A percentile compares a stretch with the other conserved stretches of the same genome.
These are phyloP conservation scores for Aureobasidium leucospermi DNA, from an alignment of 2,329 filamentous ascomycete genomes.

Conservation along the genomic window DNA sequence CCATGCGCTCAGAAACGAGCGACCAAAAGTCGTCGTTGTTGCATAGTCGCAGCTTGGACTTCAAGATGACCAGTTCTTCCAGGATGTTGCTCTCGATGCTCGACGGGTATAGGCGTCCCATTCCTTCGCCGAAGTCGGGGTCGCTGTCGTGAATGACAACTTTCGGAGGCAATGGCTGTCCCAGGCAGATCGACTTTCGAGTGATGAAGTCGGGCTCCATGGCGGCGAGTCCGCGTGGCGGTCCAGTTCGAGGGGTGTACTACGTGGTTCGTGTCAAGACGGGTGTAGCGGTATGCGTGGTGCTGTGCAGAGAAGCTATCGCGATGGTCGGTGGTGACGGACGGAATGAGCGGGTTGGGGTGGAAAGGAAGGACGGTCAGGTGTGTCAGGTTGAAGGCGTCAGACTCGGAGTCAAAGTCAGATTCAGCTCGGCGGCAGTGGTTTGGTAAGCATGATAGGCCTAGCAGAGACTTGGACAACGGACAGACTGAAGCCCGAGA, in stretches of 20 bases:
- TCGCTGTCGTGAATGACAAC: conserved; percentile 37
- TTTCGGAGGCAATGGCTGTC: background rate
- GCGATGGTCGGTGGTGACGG: background rate
- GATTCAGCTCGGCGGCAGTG: background rate
- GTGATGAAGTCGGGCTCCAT: conserved; percentile 9
- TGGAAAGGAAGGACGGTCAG: background rate
- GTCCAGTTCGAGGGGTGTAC: background rate
- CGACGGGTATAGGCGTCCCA: conserved; percentile 24
- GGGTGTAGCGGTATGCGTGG: background rate
- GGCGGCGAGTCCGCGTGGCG: background rate
- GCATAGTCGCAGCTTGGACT: conserved; percentile 46
- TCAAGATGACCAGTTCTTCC: conserved; percentile 54
- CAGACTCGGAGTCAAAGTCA: background rate
- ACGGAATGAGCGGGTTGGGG: background rate
- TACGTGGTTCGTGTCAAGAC: background rate
- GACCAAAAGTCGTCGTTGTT: conserved; percentile 57
- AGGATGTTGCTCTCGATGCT: conserved; percentile 52
- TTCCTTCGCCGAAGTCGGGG: conserved; percentile 33
- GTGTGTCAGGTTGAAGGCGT: background rate
- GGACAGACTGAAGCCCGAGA: conserved; percentile 3
- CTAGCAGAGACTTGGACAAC: background rate
- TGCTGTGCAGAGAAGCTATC: background rate
- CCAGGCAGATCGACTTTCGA: conserved; percentile 14
- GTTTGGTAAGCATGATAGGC: conserved; percentile 7
- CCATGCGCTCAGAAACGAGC: conserved; percentile 56